Conservation (phyloP, 495 filamentous ascomycete genomes). For the Pseudevernia furfuracea region DNA sequence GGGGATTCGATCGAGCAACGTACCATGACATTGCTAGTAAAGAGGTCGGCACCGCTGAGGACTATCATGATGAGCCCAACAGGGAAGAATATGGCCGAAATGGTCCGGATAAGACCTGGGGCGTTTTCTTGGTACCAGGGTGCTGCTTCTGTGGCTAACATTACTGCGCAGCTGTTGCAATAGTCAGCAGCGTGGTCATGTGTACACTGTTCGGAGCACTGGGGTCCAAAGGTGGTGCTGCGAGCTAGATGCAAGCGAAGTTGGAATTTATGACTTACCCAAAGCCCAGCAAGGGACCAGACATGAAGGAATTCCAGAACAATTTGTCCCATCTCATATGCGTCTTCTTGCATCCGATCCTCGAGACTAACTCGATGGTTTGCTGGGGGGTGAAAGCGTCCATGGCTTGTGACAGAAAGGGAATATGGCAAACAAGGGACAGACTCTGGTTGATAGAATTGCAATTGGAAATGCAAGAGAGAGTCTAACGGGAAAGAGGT, state of each 20-base stretch:
- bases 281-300: conserved; percentile 47
- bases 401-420: neutral
- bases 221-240: too few relatives aligned
- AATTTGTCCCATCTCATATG: conserved; percentile 48
- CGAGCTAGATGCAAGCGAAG: neutral
- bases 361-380: conserved; percentile 23
- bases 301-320: conserved; percentile 47
- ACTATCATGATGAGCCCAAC: conserved; percentile 53
- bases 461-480: neutral
- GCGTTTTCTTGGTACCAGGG: conserved; percentile 57
- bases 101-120: conserved; percentile 49
- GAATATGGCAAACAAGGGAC: neutral
- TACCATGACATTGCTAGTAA: conserved; percentile 54
- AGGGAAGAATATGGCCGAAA: conserved; percentile 50
- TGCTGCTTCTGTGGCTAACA: conserved; percentile 44
- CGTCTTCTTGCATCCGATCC: conserved; percentile 41
- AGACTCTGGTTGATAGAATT: neutral
- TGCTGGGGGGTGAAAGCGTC: conserved; percentile 26
- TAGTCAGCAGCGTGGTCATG: neutral
- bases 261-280: conserved; percentile 17
- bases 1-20: neutral
- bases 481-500: neutral
- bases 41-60: conserved; percentile 45
- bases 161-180: conserved; percentile 36
- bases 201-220: neutral